These are phyloP conservation scores for Epichloe sibirici DNA, from an alignment of 2,329 filamentous ascomycete genomes.

Conservation along the genomic window DNA sequence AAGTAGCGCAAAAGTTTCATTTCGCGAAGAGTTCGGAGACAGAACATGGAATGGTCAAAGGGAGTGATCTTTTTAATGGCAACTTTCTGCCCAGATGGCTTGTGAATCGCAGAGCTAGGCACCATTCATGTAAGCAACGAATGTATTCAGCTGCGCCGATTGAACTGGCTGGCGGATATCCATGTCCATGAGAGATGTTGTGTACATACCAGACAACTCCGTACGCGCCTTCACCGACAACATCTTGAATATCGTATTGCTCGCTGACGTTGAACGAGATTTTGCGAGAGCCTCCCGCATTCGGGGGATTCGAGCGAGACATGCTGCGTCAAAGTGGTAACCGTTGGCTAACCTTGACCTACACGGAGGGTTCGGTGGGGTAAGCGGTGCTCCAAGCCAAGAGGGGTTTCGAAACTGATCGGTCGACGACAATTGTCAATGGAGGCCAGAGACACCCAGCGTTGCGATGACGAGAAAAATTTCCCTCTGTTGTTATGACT, in stretches of 20 bases:
- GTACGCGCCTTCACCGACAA: conserved; percentile 96
- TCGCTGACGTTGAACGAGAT: conserved; percentile 99
- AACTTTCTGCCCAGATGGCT: conserved; percentile 95
- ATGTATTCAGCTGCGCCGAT: not conserved
- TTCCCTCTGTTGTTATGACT: not conserved
- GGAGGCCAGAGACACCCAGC: not conserved
- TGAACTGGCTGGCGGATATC: not conserved
- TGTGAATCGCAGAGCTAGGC: conserved; percentile 83
- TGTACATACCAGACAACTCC: conserved; percentile 79
- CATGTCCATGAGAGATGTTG: not conserved
- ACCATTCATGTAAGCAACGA: not conserved
- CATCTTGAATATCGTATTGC: conserved; percentile 99
- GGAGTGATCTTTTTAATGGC: conserved; percentile 99
- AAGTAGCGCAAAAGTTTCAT: conserved; percentile 99
- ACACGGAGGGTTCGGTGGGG: not conserved
- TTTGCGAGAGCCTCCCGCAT: conserved; percentile 62
- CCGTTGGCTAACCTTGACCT: not conserved
- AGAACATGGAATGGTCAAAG: conserved; percentile 99
- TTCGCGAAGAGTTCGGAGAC: conserved; percentile 86
- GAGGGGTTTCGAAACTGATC: not conserved
- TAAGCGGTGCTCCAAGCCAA: not conserved
- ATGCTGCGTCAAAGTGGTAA: conserved; percentile 24
- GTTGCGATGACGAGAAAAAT: not conserved
- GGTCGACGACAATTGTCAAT: not conserved
- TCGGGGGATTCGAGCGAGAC: conserved; percentile 46